phyloP scores from a whole-genome alignment of 2,329 filamentous ascomycete genomes.

The Alternaria postmessia region DNA sequence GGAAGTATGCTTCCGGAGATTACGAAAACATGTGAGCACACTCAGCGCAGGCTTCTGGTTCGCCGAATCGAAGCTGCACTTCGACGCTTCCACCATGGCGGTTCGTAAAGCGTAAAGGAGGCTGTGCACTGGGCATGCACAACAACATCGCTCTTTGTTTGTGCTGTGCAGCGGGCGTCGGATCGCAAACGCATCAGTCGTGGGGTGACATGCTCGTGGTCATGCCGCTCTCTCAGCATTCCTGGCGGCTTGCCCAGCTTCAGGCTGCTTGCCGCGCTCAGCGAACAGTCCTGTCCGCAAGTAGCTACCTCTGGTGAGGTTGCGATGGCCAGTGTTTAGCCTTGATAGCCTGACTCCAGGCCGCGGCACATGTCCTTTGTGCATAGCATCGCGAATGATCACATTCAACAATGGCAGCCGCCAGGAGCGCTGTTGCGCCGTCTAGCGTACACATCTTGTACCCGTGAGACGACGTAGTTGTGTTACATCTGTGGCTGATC shows the following conservation, averaged over 20 bases:
- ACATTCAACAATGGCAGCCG: constrained; percentile 4
- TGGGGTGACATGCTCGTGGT: constrained; percentile 16
- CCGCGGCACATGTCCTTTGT: constrained; percentile 1
- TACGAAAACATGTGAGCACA: constrained; percentile 1
- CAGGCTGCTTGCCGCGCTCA: constrained; percentile 17
- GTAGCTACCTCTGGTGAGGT: constrained; percentile 1
- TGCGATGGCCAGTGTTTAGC: constrained; percentile 2
- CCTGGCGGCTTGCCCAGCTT: constrained; percentile 4
- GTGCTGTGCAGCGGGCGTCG: constrained; percentile 17
- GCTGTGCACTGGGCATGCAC: constrained; percentile 26
- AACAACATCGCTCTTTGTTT: constrained; percentile 11
- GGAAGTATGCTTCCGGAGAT: constrained; percentile 3
- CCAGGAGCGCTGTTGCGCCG: constrained; percentile 1
- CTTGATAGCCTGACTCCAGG: not conserved
- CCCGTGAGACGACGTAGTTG: constrained; percentile 3
- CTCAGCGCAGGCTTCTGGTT: constrained; percentile 15
- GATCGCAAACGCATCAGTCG: constrained; percentile 8
- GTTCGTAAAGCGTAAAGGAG: constrained; percentile 12
- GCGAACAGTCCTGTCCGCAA: constrained; percentile 9
- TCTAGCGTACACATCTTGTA: constrained; percentile 5
- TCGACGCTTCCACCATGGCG: not conserved
- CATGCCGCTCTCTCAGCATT: constrained; percentile 13
- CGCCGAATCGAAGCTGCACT: constrained; percentile 5
- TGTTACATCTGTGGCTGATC: constrained; percentile 6
- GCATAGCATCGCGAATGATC: constrained; percentile 1